Percentiles rank a stretch among this genome's conserved stretches.
phyloP scores from a whole-genome alignment of 371 early-diverging fungal species.

The Mortierella sp. region DNA sequence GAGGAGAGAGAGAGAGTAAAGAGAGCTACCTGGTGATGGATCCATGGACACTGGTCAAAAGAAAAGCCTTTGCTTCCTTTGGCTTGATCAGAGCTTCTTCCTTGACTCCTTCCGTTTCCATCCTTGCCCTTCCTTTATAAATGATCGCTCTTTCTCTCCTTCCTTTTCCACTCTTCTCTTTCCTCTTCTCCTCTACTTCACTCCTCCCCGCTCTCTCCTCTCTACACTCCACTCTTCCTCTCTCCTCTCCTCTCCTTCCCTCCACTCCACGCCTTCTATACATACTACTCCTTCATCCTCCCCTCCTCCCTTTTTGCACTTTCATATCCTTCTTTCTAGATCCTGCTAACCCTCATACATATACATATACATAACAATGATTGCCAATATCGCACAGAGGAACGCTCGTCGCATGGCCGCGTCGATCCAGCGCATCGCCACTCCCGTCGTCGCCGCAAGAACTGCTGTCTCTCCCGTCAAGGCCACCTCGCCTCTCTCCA shows the following conservation, averaged over 20 bases:
- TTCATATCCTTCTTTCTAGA: background rate
- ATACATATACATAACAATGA: slow-evolving; percentile 29
- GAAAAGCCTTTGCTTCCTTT: slow-evolving; percentile 14
- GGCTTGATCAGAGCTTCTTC: slow-evolving; percentile 1
- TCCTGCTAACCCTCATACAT: slow-evolving; percentile 9
- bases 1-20: background rate
- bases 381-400: slow-evolving; percentile 53
- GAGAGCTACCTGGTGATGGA: background rate
- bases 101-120: background rate
- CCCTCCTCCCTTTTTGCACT: background rate
- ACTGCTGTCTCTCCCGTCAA: slow-evolving; percentile 12
- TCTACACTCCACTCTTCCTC: background rate
- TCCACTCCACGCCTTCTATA: background rate
- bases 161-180: slow-evolving; percentile 1
- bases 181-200: background rate
- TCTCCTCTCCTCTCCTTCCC: background rate
- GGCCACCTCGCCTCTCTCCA: slow-evolving; percentile 35
- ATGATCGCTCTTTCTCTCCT: slow-evolving; percentile 4
- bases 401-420: slow-evolving; percentile 53
- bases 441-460: slow-evolving; percentile 16
- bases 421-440: slow-evolving; percentile 31
- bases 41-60: background rate
- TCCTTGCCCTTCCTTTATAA: slow-evolving; percentile 6
- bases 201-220: slow-evolving; percentile 5
- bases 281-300: background rate